These are phyloP conservation scores for Vanilla planifolia DNA, from an alignment of 106 monocot genomes.

Conservation along the genomic window DNA sequence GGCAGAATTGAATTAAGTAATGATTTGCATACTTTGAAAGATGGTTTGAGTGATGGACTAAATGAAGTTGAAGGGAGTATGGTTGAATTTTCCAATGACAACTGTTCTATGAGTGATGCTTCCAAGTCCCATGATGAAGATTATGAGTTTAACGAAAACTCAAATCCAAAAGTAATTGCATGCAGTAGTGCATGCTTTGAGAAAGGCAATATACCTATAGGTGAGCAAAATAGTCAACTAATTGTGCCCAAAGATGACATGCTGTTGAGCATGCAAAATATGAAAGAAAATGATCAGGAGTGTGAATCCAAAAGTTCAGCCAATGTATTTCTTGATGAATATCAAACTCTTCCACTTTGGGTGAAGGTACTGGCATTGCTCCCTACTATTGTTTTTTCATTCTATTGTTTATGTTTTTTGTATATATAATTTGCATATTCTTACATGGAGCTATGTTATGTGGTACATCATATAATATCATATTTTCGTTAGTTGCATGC, in stretches of 20 bases:
- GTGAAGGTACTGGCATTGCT: slow-evolving; percentile 57
- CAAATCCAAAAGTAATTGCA: slow-evolving; percentile 21
- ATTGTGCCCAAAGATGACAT: slow-evolving; percentile 4
- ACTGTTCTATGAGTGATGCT: slow-evolving; percentile 9
- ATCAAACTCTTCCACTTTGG: slow-evolving; percentile 62
- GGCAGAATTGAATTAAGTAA: slow-evolving; percentile 12
- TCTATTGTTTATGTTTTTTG: background rate
- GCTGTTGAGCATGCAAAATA: slow-evolving; percentile 4
- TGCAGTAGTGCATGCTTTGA: slow-evolving; percentile 20
- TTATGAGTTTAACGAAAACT: slow-evolving; percentile 5
- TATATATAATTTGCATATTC: background rate
- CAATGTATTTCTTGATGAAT: slow-evolving; percentile 21
- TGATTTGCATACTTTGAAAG: slow-evolving; percentile 1
- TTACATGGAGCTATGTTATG: background rate
- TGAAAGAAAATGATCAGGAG: slow-evolving; percentile 15
- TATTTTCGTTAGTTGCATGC: background rate
- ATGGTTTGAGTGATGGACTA: background rate
- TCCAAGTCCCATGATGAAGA: slow-evolving; percentile 13
- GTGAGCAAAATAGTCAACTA: slow-evolving; percentile 10
- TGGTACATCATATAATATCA: background rate
- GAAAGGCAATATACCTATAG: slow-evolving; percentile 7
- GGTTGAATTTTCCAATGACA: slow-evolving; percentile 2
- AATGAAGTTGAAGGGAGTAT: slow-evolving; percentile 2
- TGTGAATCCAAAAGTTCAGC: slow-evolving; percentile 13
- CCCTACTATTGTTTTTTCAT: background rate